phyloP scores from a whole-genome alignment of 495 filamentous ascomycete genomes.

The Tuber melanosporum region DNA sequence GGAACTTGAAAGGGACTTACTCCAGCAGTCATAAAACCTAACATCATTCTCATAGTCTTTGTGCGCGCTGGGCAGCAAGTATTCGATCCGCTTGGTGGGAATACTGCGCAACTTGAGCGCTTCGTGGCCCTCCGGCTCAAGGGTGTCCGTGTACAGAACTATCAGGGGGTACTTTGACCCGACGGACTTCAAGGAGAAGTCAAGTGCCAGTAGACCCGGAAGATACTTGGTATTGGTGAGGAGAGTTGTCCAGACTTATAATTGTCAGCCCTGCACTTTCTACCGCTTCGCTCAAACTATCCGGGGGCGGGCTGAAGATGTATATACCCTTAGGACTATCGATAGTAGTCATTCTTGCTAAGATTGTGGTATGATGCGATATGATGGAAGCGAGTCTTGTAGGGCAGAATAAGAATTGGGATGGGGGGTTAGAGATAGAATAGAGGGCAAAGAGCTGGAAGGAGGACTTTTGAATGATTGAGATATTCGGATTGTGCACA shows the following conservation, averaged over 20 bases:
- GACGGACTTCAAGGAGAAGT: constrained; percentile 57
- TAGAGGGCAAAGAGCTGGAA: neutral
- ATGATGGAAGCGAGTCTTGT: neutral
- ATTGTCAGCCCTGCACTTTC: neutral
- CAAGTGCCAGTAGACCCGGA: constrained; percentile 63
- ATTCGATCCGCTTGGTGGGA: constrained; percentile 54
- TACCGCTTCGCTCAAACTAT: neutral
- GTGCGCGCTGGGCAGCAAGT: constrained; percentile 54
- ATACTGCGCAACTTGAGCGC: constrained; percentile 62
- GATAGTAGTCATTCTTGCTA: neutral
- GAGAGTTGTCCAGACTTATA: constrained; percentile 66
- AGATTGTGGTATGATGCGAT: neutral
- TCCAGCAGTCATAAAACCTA: constrained; percentile 79
- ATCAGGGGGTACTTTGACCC: constrained; percentile 62
- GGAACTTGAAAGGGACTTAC: constrained; percentile 21
- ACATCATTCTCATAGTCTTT: constrained; percentile 60
- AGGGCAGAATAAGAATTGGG: neutral
- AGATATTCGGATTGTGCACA: neutral
- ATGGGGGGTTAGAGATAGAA: neutral
- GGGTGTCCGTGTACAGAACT: constrained; percentile 68
- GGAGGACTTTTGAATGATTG: neutral
- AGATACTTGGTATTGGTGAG: constrained; percentile 72
- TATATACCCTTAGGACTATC: neutral
- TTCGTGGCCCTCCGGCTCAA: constrained; percentile 55
- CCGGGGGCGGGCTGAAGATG: neutral